These are phyloP conservation scores for Lipomyces sp. DNA, from an alignment of 805 yeast genomes.

Conservation along the genomic window DNA sequence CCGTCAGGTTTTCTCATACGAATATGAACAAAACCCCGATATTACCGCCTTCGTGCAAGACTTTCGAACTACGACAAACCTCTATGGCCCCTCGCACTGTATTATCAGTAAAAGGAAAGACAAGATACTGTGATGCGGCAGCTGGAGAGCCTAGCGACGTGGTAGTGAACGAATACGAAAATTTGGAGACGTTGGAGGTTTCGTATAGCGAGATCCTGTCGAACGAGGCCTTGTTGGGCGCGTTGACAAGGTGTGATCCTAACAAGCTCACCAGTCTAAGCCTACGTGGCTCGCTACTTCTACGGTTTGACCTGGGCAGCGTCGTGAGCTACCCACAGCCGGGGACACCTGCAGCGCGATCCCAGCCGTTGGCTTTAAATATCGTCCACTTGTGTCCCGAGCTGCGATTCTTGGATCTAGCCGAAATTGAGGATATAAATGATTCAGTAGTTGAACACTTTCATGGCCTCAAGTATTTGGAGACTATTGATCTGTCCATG, in stretches of 20 bases:
- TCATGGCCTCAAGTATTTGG: slow-evolving; percentile 8
- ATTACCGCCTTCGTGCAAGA: slow-evolving; percentile 1
- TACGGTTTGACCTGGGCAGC: not conserved
- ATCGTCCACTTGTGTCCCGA: slow-evolving; percentile 12
- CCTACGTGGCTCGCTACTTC: not conserved
- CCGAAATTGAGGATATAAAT: slow-evolving; percentile 11
- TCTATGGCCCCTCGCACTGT: not conserved
- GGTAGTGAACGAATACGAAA: slow-evolving; percentile 13
- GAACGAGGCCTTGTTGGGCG: slow-evolving; percentile 9
- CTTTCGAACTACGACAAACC: not conserved
- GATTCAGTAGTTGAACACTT: slow-evolving; percentile 8
- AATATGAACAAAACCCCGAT: slow-evolving; percentile 2
- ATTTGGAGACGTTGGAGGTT: slow-evolving; percentile 2
- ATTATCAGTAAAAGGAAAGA: not conserved
- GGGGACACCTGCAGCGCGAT: not conserved
- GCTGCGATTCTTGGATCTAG: slow-evolving; percentile 11
- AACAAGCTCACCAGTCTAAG: slow-evolving; percentile 8
- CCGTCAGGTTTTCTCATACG: not conserved
- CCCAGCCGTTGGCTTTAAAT: not conserved
- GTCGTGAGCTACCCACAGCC: not conserved
- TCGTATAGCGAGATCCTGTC: slow-evolving; percentile 18
- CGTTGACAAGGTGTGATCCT: slow-evolving; percentile 12
- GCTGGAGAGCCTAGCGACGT: not conserved
- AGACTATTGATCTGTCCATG: slow-evolving; percentile 15
- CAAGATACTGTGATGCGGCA: not conserved